Evolutionary conservation across 1,284 basidiomycete species (phyloP).

Genomic region (Cryptococcus hybrid): DNA sequence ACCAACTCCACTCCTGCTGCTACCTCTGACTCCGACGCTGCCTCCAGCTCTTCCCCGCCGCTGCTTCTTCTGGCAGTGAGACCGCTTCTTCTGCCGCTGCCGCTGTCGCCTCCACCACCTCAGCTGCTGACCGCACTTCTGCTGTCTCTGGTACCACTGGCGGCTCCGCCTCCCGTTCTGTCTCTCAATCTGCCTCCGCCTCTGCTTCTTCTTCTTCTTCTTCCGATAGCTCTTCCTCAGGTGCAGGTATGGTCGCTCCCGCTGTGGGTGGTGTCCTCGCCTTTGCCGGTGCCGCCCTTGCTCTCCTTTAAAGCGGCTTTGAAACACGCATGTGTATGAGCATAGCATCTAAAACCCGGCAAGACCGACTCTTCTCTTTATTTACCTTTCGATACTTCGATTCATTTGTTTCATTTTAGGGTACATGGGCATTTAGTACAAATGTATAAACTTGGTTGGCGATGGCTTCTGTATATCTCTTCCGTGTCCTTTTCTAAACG

Average conservation of each 20-base stretch:
- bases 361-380: too few relatives aligned
- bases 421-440: too few relatives aligned
- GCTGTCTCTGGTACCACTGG: slow-evolving; percentile 11
- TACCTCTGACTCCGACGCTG: slow-evolving; percentile 8
- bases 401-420: too few relatives aligned
- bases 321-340: background rate
- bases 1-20: slow-evolving; percentile 9
- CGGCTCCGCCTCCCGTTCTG: slow-evolving; percentile 6
- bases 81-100: slow-evolving; percentile 10
- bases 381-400: too few relatives aligned
- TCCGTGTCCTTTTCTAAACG: too few relatives aligned
- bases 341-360: background rate
- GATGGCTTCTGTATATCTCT: too few relatives aligned
- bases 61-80: slow-evolving; percentile 4
- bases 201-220: slow-evolving; percentile 5
- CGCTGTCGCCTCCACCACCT: slow-evolving; percentile 1
- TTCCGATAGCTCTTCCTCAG: slow-evolving; percentile 2
- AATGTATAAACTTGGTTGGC: too few relatives aligned
- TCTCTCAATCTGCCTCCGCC: slow-evolving; percentile 5
- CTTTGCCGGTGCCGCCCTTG: slow-evolving; percentile 32
- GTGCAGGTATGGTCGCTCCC: slow-evolving; percentile 8
- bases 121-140: slow-evolving; percentile 7
- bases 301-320: slow-evolving; percentile 7
- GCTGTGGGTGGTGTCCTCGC: slow-evolving; percentile 26
- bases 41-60: slow-evolving; percentile 8